A percentile compares a stretch with the other conserved stretches of the same genome.
Evolutionary conservation across 495 filamentous ascomycete species (phyloP).

Genomic region (Aspergillus taichungensis): DNA sequence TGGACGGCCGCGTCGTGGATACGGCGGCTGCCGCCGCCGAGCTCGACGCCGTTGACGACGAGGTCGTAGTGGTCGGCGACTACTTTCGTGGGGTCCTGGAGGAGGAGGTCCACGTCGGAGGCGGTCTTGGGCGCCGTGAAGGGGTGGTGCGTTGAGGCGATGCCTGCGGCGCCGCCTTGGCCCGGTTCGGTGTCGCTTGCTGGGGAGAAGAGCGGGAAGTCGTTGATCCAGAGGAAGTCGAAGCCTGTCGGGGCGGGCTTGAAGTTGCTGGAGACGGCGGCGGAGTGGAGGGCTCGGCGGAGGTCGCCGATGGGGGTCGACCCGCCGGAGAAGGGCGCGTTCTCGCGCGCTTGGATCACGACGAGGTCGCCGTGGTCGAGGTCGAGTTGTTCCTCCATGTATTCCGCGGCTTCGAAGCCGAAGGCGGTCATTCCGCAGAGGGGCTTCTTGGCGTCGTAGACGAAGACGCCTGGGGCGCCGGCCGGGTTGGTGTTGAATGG

Average conservation of each 20-base stretch:
- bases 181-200: constrained; percentile 61
- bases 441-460: constrained; percentile 61
- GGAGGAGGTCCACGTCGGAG: constrained; percentile 65
- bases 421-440: constrained; percentile 64
- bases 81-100: constrained; percentile 60
- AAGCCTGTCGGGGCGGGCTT: constrained; percentile 47
- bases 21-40: constrained; percentile 86
- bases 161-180: constrained; percentile 69
- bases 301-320: constrained; percentile 75
- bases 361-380: constrained; percentile 65
- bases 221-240: constrained; percentile 71
- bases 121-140: constrained; percentile 79
- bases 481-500: constrained; percentile 55
- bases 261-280: constrained; percentile 50
- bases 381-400: constrained; percentile 42
- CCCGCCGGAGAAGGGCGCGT: constrained; percentile 48
- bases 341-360: constrained; percentile 67
- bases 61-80: constrained; percentile 87
- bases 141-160: constrained; percentile 88
- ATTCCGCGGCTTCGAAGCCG: constrained; percentile 63
- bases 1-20: constrained; percentile 84
- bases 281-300: constrained; percentile 58
- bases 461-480: constrained; percentile 66
- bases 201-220: constrained; percentile 88
- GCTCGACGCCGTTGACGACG: constrained; percentile 89